Base-by-base conservation (phyloP, 202 grass and related monocot genomes). In the Setaria italica region DNA sequence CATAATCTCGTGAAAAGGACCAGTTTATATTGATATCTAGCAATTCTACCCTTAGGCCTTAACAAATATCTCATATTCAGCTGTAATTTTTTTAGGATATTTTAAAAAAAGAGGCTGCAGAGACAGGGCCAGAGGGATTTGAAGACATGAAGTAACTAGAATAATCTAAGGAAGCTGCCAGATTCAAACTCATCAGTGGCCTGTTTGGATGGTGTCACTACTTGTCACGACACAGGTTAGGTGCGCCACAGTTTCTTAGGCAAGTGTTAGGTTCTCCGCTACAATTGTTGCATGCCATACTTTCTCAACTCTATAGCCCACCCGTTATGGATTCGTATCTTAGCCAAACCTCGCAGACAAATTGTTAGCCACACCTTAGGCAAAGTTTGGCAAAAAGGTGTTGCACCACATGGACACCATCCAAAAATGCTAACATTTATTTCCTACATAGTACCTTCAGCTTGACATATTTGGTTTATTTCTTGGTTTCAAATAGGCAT, bases 401-500 rank as follows among this genome's bases (percentile, higher is more conserved):
- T 47, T 1, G 11, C 67, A 13, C 41, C 48, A 29, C 21, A 19
- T 48, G 70, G n/a, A 7, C 45, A 32, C 70, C 68, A 50, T 72
- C 45, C n/a, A 33, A 37, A 74, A 20, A 55, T 9, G 32, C 25
- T 55, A 59, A 58, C 64, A 19, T 30, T n/a, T 69, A 70, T 17
- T 16, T 9, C 30, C 35, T 30, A 25, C 25, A 25, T 25, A 49
- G 19, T 56, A 56, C 4, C 8, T 43, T 10, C 7, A 13, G 35
- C 21, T 62, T 77, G 54, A 77, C 39, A 60, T 69, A 43, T 76
- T 76, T 76, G 54, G 37, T 45, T 80, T 49, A 17, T 14, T 56
- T n/a, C 32, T 56, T 75, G 48, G 49, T 55, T 55, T 55, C 46
- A 17, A 73, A 73, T 33, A 73, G 29, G 49, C 30, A 74, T 55